Conservation (phyloP, 2,329 filamentous ascomycete species). For the Thielaviopsis populi region DNA sequence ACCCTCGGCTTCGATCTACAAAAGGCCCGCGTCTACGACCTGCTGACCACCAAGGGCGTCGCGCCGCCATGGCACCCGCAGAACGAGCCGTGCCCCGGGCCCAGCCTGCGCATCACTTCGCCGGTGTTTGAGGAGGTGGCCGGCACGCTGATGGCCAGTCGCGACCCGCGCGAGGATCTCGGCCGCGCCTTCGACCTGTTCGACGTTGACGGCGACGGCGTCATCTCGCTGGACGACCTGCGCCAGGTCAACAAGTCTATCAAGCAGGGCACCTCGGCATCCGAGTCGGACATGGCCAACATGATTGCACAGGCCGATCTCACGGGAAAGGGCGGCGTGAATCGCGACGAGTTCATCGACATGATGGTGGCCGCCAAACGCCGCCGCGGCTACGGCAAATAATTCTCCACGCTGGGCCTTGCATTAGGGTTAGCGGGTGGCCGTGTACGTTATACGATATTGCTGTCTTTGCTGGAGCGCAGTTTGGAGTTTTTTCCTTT, state of each 20-base stretch:
- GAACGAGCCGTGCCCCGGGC: slow-evolving; percentile 41
- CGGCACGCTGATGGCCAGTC: slow-evolving; percentile 61
- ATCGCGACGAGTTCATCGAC: slow-evolving; percentile 53
- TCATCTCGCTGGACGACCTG: slow-evolving; percentile 79
- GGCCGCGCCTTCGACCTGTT: slow-evolving; percentile 84
- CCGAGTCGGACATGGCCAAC: slow-evolving; percentile 79
- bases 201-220: slow-evolving; percentile 80
- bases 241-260: slow-evolving; percentile 76
- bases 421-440: too few relatives aligned
- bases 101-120: slow-evolving; percentile 55
- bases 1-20: slow-evolving; percentile 86
- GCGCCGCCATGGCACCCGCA: slow-evolving; percentile 44
- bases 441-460: background rate
- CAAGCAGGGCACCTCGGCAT: slow-evolving; percentile 62
- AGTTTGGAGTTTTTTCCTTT: slow-evolving; percentile 21
- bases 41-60: slow-evolving; percentile 69
- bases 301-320: slow-evolving; percentile 99
- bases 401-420: background rate
- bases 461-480: background rate
- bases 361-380: slow-evolving; percentile 31
- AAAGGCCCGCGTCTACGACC: slow-evolving; percentile 67
- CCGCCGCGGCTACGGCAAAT: slow-evolving; percentile 18
- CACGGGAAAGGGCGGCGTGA: slow-evolving; percentile 71
- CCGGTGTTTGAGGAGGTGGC: slow-evolving; percentile 61
- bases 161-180: slow-evolving; percentile 85